These are phyloP conservation scores for Pseudoneurospora amorphoporcata DNA, from an alignment of 495 filamentous ascomycete species.

Conservation along the genomic window DNA sequence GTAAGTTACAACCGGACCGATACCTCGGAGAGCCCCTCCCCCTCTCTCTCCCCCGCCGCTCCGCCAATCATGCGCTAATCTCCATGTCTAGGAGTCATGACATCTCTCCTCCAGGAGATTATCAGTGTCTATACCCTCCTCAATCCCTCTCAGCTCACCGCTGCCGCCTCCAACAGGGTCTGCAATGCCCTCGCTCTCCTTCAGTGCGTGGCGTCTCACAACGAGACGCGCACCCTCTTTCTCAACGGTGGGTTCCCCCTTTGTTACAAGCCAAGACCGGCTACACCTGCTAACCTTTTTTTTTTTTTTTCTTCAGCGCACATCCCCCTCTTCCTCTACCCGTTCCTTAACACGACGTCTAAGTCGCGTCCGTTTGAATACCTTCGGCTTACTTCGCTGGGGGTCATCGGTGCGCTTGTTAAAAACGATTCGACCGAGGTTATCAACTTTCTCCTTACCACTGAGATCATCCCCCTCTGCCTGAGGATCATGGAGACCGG, in stretches of 20 bases:
- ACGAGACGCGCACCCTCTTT: constrained; percentile 88
- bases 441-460: constrained; percentile 97
- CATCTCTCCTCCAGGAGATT: constrained; percentile 92
- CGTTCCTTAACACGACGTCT: constrained; percentile 97
- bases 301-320: constrained; percentile 52
- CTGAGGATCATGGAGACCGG: constrained; percentile 99
- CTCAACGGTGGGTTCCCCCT: constrained; percentile 57
- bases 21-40: not conserved
- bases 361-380: constrained; percentile 98
- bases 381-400: constrained; percentile 91
- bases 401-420: constrained; percentile 92
- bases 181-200: constrained; percentile 95
- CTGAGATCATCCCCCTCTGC: constrained; percentile 96
- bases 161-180: constrained; percentile 91
- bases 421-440: constrained; percentile 99
- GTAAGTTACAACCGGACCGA: constrained; percentile 39
- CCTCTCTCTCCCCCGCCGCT: no score
- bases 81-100: constrained; percentile 75
- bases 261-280: not conserved
- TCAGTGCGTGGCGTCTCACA: constrained; percentile 96
- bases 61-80: constrained; percentile 7
- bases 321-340: constrained; percentile 95
- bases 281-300: constrained; percentile 10
- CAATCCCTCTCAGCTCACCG: constrained; percentile 93
- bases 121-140: constrained; percentile 96